phyloP scores from a whole-genome alignment of 306 rosid species.

The Nissolia schottii region DNA sequence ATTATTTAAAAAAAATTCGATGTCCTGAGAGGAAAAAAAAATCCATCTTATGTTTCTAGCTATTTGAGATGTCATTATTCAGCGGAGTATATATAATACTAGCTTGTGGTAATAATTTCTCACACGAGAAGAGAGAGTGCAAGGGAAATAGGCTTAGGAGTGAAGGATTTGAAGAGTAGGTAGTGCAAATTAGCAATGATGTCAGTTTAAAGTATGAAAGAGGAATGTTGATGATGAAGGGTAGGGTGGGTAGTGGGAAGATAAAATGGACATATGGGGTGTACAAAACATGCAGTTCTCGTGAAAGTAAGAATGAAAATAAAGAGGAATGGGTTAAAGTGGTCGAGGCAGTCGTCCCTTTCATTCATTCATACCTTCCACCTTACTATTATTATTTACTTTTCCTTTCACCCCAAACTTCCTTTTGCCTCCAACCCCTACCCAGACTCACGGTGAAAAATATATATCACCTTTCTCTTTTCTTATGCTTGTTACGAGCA shows the following conservation, averaged over 20 bases:
- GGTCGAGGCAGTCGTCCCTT: conserved; percentile 49
- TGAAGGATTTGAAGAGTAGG: background rate
- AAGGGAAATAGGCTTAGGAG: background rate
- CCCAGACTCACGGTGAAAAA: background rate
- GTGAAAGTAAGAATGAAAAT: too few relatives aligned
- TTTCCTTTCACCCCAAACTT: conserved; percentile 14
- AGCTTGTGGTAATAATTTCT: too few relatives aligned
- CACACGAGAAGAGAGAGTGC: too few relatives aligned
- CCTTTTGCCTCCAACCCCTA: background rate
- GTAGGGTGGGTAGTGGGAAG: too few relatives aligned
- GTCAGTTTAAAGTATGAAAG: background rate
- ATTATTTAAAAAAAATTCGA: too few relatives aligned
- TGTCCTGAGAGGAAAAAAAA: too few relatives aligned
- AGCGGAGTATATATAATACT: too few relatives aligned
- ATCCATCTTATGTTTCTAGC: too few relatives aligned
- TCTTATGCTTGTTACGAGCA: too few relatives aligned
- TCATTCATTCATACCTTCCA: conserved; percentile 20
- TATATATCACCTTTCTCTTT: background rate
- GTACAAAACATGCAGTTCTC: conserved; percentile 24
- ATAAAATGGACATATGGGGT: conserved; percentile 32
- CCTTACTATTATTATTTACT: too few relatives aligned
- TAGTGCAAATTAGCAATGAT: background rate
- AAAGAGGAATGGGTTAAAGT: conserved; percentile 55
- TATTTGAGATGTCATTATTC: too few relatives aligned
- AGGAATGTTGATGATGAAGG: background rate